phyloP scores from a whole-genome alignment of 768 basidiomycete genomes.

The Boletellus ananas region DNA sequence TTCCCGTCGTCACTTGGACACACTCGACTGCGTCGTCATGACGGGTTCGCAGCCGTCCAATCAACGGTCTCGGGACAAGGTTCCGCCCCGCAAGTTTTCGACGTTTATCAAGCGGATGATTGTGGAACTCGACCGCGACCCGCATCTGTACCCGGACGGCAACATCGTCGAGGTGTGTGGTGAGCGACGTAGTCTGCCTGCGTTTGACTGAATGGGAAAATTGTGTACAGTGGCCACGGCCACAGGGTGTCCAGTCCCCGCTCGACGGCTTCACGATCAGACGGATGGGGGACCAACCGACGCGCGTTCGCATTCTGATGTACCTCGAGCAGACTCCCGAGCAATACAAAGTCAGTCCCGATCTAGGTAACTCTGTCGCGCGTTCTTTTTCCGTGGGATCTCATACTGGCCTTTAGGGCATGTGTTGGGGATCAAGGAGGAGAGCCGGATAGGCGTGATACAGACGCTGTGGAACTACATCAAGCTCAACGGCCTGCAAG shows the following conservation, averaged over 20 bases:
- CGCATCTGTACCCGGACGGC: slow-evolving; percentile 72
- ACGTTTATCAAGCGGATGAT: slow-evolving; percentile 80
- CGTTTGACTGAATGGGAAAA: not conserved
- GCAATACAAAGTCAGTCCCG: slow-evolving; percentile 74
- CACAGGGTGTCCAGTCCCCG: slow-evolving; percentile 50
- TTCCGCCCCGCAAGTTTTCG: slow-evolving; percentile 72
- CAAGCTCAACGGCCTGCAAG: slow-evolving; percentile 77
- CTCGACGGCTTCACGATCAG: slow-evolving; percentile 86
- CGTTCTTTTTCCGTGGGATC: not conserved
- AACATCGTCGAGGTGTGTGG: slow-evolving; percentile 80
- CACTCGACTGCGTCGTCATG: not conserved
- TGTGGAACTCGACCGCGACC: slow-evolving; percentile 84
- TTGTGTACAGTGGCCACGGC: slow-evolving; percentile 55
- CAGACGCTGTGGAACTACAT: slow-evolving; percentile 91
- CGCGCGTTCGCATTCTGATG: slow-evolving; percentile 78
- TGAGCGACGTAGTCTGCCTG: not conserved
- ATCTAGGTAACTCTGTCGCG: slow-evolving; percentile 50
- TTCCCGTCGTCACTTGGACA: not conserved
- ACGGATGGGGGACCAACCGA: slow-evolving; percentile 74
- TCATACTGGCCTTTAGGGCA: slow-evolving; percentile 37
- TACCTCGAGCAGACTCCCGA: slow-evolving; percentile 86
- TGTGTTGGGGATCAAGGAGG: slow-evolving; percentile 78
- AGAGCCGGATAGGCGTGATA: slow-evolving; percentile 75
- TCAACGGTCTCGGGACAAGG: slow-evolving; percentile 60
- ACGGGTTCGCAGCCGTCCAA: slow-evolving; percentile 45